Evolutionary conservation across 106 monocot genomes (phyloP).

Genomic region (Phalaenopsis equestris): DNA sequence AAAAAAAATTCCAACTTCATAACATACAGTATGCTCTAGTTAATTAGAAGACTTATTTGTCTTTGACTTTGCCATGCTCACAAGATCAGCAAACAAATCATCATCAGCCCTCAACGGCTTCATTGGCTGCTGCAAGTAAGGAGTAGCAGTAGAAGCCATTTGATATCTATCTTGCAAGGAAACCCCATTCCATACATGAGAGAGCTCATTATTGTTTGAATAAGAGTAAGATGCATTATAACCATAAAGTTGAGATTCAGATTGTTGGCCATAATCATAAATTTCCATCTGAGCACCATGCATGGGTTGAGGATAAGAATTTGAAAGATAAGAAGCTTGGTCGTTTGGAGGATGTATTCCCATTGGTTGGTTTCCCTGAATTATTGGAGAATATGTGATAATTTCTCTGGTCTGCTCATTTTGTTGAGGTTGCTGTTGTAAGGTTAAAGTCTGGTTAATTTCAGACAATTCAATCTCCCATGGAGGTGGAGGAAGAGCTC

Average conservation of each 20-base stretch:
- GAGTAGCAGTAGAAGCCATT: conserved; percentile 12
- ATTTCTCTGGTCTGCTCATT: conserved; percentile 5
- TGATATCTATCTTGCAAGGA: conserved; percentile 25
- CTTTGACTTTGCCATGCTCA: conserved; percentile 51
- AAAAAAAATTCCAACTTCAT: background rate
- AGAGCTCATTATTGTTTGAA: conserved; percentile 27
- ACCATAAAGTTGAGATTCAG: conserved; percentile 23
- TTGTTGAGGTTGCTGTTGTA: conserved; percentile 15
- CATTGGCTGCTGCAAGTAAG: conserved; percentile 21
- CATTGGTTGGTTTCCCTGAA: conserved; percentile 8
- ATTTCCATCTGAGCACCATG: conserved; percentile 18
- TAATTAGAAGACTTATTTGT: conserved; percentile 19
- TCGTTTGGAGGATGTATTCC: conserved; percentile 15
- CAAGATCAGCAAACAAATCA: conserved; percentile 57
- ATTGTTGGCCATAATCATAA: conserved; percentile 25
- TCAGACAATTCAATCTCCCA: conserved; percentile 50
- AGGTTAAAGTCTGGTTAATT: conserved; percentile 5
- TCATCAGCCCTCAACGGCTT: conserved; percentile 45
- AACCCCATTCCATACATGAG: conserved; percentile 59
- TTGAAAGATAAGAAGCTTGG: conserved; percentile 1
- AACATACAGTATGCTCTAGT: background rate
- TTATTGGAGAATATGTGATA: conserved; percentile 5
- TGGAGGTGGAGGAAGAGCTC: conserved; percentile 56
- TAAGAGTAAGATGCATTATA: conserved; percentile 16
- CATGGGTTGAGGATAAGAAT: conserved; percentile 17